Evolutionary conservation across 2,329 filamentous ascomycete species (phyloP).

Genomic region (Elsinoe batatas): DNA sequence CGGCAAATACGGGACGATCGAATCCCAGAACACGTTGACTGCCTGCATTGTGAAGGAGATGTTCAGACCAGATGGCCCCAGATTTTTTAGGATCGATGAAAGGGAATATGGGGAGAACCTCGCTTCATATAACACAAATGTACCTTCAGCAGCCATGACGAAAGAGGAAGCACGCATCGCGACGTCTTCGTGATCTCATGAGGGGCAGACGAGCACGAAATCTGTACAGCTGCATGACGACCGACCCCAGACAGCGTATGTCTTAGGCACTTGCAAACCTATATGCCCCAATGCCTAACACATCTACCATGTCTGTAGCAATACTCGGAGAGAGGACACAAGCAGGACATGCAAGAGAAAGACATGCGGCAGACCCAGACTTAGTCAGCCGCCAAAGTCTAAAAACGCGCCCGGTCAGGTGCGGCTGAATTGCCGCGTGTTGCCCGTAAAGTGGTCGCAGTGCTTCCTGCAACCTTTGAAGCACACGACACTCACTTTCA

Average conservation of each 20-base stretch:
- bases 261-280: too few relatives aligned
- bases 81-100: not conserved
- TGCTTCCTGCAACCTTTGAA: not conserved
- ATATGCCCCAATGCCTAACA: not conserved
- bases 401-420: not conserved
- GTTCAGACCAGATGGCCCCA: not conserved
- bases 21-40: not conserved
- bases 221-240: not conserved
- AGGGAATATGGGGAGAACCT: not conserved
- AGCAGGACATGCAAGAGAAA: not conserved
- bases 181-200: slow-evolving; percentile 2
- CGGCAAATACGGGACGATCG: not conserved
- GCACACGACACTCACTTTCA: not conserved
- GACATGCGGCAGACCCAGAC: not conserved
- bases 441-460: not conserved
- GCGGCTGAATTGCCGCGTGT: not conserved
- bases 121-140: not conserved
- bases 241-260: too few relatives aligned
- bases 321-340: not conserved
- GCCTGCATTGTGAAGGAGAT: not conserved
- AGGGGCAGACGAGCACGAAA: not conserved
- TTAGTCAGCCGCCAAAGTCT: not conserved
- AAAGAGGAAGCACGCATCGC: not conserved
- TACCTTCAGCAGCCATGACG: not conserved
- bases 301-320: not conserved